phyloP scores from a whole-genome alignment of 2,329 filamentous ascomycete genomes.

The Scortechinia acanthostroma region DNA sequence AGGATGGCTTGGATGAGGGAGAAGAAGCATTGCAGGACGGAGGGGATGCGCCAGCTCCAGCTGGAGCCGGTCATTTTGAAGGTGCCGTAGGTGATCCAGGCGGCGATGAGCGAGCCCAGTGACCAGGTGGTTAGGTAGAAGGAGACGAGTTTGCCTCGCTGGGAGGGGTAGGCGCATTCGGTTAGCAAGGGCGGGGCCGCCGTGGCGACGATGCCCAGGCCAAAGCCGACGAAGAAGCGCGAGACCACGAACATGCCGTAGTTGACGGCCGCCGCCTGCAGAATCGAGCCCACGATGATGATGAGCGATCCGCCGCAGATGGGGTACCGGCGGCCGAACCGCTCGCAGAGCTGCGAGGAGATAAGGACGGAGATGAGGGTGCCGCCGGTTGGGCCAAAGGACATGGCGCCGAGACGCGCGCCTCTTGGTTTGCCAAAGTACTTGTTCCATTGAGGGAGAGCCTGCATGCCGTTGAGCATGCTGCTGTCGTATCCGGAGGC shows the following conservation, averaged over 20 bases:
- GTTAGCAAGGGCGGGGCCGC: slow-evolving; percentile 23
- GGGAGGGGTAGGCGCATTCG: slow-evolving; percentile 22
- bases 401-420: slow-evolving; percentile 18
- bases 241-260: slow-evolving; percentile 23
- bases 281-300: slow-evolving; percentile 21
- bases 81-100: slow-evolving; percentile 27
- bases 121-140: slow-evolving; percentile 19
- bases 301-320: slow-evolving; percentile 18
- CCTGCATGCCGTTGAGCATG: slow-evolving; percentile 31
- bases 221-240: slow-evolving; percentile 25
- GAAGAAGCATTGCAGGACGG: slow-evolving; percentile 30
- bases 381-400: slow-evolving; percentile 16
- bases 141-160: slow-evolving; percentile 16
- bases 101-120: slow-evolving; percentile 24
- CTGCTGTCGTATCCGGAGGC: too few species aligned
- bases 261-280: slow-evolving; percentile 25
- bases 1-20: slow-evolving; percentile 30
- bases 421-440: slow-evolving; percentile 19
- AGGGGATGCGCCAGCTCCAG: slow-evolving; percentile 28
- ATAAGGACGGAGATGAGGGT: slow-evolving; percentile 22
- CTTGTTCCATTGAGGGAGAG: slow-evolving; percentile 20
- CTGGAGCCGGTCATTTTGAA: slow-evolving; percentile 18
- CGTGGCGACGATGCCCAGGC: slow-evolving; percentile 27
- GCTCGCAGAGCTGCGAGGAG: slow-evolving; percentile 20
- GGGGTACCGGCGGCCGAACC: slow-evolving; percentile 14